Evolutionary conservation across 2,329 filamentous ascomycete genomes (phyloP).

Genomic region (Venturia aucupariae): DNA sequence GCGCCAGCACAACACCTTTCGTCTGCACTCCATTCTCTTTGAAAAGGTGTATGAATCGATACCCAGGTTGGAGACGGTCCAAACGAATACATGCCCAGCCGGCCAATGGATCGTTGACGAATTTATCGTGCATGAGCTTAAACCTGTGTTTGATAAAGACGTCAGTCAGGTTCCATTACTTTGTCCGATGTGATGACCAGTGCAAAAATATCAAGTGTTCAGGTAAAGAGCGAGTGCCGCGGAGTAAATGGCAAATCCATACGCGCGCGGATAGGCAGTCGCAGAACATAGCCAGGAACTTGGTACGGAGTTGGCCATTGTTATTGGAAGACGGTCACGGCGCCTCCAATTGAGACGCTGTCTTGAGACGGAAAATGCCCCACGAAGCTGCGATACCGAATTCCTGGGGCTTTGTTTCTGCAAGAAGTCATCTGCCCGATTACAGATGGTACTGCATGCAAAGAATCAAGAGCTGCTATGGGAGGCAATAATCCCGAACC

Average conservation of each 20-base stretch:
- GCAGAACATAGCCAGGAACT: neutral
- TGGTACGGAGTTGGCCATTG: neutral
- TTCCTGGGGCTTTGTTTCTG: neutral
- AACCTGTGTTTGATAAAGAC: conserved; percentile 43
- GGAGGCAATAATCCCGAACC: too few species aligned
- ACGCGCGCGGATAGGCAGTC: neutral
- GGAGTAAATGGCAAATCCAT: neutral
- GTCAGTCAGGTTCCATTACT: neutral
- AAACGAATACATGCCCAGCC: conserved; percentile 86
- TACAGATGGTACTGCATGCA: neutral
- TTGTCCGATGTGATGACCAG: neutral
- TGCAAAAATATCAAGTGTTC: neutral
- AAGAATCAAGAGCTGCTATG: neutral
- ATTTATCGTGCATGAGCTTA: conserved; percentile 78
- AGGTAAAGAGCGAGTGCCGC: neutral
- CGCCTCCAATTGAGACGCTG: neutral
- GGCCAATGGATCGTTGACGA: conserved; percentile 66
- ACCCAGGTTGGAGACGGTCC: conserved; percentile 67
- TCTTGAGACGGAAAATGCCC: neutral
- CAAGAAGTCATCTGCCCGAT: conserved; percentile 1
- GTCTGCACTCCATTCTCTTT: conserved; percentile 58
- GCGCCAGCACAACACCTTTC: conserved; percentile 63
- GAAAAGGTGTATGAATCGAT: conserved; percentile 67
- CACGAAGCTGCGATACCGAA: neutral
- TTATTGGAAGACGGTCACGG: neutral